Evolutionary conservation across 164 flowering plant genomes (phyloP), one percentile per base, ranked within the genome.

Genomic region (Vitis amurensis): DNA sequence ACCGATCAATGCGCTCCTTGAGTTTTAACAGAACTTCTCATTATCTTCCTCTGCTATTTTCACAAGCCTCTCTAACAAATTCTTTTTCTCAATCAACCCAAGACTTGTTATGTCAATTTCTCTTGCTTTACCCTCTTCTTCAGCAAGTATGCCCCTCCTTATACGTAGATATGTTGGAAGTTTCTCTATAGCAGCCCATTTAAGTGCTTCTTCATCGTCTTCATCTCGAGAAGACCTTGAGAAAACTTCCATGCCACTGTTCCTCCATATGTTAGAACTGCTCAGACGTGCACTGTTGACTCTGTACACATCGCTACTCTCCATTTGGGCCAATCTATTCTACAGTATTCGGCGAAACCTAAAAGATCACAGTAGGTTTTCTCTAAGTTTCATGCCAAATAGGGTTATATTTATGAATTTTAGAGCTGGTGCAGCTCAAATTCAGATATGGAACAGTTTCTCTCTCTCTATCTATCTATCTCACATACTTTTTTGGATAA

Each of bases 191-290:
- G 85, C 78, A 14, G 85, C 82, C 85, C 85, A 82, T 59, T 74
- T 82, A 23, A 82, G 73, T 52, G 85, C 82, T 53, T 82, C 85
- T 63, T 82, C 85, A 27, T 82, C 85, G 30, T 82, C 81, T 17
- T 79, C 80, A 9, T 63, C 76, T 3, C 57, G 68, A 15, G 78
- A 72, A 59, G 83, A 71, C 70, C 47, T 65, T 2, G 83, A 74
- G 64, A 81, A 81, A 31, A 63, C 71, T 19, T 81, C 82, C 58
- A 23, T 37, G 29, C 70, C 44, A 8, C 15, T 74, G 73, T 60
- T 68, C 67, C 82, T 78, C 77, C 79, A 78, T 44, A 75, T 73
- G 66, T 37, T 78, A 0, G 77, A 75, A 19, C 79, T 81, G 53
- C 84, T 23, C 11, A 63, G 7, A 19, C 79, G 71, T n/a, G 68